These are phyloP conservation scores for Kodamaea neixiangensis DNA, from an alignment of 805 yeast species.

Conservation along the genomic window DNA sequence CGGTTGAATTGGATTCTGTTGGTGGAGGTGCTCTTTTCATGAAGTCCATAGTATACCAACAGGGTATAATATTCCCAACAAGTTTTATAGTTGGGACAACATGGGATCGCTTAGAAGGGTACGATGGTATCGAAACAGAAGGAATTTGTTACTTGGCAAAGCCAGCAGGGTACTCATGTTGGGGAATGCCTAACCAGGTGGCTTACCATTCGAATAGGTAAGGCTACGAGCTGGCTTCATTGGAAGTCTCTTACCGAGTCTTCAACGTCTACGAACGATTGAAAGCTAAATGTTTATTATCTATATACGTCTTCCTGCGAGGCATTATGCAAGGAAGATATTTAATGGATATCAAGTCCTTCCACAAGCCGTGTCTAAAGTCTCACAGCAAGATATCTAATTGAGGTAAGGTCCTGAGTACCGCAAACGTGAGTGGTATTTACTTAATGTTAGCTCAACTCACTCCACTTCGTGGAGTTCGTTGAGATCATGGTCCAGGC, in stretches of 20 bases:
- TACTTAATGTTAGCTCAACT: too few species aligned
- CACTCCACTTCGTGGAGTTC: neutral
- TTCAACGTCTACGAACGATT: too few species aligned
- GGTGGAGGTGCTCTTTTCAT: conserved; percentile 53
- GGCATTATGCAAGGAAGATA: neutral
- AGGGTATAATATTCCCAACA: conserved; percentile 50
- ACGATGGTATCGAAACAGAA: conserved; percentile 57
- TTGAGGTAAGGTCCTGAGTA: neutral
- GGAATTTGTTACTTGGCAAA: conserved; percentile 52
- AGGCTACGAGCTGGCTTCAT: too few species aligned
- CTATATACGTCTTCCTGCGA: neutral
- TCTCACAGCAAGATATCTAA: too few species aligned
- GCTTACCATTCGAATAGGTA: conserved; percentile 35
- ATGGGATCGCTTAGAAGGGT: conserved; percentile 50
- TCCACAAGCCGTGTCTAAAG: neutral
- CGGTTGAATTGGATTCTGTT: conserved; percentile 45
- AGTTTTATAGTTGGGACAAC: conserved; percentile 47
- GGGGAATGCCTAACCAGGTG: conserved; percentile 50
- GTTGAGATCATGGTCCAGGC: conserved; percentile 20
- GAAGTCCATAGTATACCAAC: conserved; percentile 44
- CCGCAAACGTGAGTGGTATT: too few species aligned
- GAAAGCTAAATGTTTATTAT: neutral
- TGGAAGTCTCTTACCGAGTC: too few species aligned
- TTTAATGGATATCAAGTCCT: neutral
- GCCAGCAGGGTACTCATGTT: conserved; percentile 46